These are phyloP conservation scores for Sequoiadendron giganteum DNA, from an alignment of 75 land plant species.

Conservation along the genomic window DNA sequence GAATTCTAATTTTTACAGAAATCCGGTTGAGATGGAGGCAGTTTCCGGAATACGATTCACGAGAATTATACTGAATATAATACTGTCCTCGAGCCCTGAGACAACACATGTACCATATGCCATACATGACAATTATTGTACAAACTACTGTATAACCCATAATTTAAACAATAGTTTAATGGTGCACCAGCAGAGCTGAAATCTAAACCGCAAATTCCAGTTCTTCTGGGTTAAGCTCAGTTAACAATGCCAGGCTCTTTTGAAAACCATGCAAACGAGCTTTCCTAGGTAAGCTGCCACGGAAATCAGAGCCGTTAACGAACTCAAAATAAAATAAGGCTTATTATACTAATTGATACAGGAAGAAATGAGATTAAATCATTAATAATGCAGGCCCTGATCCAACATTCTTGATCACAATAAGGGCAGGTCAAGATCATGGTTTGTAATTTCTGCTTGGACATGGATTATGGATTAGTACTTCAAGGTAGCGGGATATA, in stretches of 20 bases:
- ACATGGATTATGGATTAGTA: too few species aligned
- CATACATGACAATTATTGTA: not conserved
- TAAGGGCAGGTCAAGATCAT: too few species aligned
- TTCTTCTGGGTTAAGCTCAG: not conserved
- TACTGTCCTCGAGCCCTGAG: constrained; percentile 1
- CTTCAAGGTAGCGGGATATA: too few species aligned
- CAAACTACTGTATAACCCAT: not conserved
- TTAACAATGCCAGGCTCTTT: not conserved
- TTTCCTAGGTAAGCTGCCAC: too few species aligned
- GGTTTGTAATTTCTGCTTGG: too few species aligned
- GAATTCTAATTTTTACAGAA: not conserved
- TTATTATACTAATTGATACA: too few species aligned
- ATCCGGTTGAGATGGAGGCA: not conserved
- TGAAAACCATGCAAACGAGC: too few species aligned
- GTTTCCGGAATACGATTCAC: not conserved
- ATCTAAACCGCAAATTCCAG: not conserved
- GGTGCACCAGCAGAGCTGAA: not conserved
- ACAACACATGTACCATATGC: not conserved
- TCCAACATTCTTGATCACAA: too few species aligned
- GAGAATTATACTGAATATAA: not conserved
- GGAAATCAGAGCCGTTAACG: too few species aligned
- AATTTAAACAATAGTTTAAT: not conserved
- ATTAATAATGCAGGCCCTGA: too few species aligned
- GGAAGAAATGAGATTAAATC: too few species aligned
- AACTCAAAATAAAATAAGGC: too few species aligned